A percentile compares a stretch with the other conserved stretches of the same genome.
phyloP scores from a whole-genome alignment of 164 flowering plant genomes.

The Paratinospora sagittata region DNA sequence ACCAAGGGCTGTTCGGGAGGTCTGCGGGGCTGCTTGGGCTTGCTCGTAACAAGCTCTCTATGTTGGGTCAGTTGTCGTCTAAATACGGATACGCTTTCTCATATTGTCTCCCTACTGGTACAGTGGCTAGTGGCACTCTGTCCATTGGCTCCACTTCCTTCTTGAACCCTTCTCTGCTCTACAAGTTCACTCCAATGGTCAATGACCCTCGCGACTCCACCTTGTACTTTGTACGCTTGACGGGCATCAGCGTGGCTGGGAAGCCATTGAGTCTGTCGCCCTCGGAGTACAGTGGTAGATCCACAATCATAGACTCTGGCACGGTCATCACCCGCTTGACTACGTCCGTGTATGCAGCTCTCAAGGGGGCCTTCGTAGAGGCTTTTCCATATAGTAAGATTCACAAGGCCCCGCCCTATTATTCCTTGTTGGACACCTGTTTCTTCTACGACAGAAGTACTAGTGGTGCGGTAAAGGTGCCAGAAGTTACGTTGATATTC shows the following conservation, averaged over 20 bases:
- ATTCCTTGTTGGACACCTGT: constrained; percentile 44
- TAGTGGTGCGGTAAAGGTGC: no score
- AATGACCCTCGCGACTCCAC: constrained; percentile 20
- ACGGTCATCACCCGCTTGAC: constrained; percentile 52
- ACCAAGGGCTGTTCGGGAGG: constrained; percentile 41
- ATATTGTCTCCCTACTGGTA: constrained; percentile 43
- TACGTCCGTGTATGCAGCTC: constrained; percentile 22
- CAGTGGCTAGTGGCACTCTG: constrained; percentile 23
- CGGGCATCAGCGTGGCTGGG: constrained; percentile 28
- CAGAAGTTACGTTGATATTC: constrained; percentile 28
- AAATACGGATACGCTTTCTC: constrained; percentile 39
- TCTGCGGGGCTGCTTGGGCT: constrained; percentile 46
- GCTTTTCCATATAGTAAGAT: constrained; percentile 11
- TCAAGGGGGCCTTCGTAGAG: constrained; percentile 23
- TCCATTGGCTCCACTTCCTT: constrained; percentile 23
- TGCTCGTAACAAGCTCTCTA: constrained; percentile 34
- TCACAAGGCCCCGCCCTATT: constrained; percentile 25
- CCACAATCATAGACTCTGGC: constrained; percentile 51
- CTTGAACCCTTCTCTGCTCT: no score
- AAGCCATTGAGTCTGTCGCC: constrained; percentile 16
- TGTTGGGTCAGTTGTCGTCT: constrained; percentile 27
- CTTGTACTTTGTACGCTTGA: constrained; percentile 31
- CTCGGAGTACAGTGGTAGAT: constrained; percentile 9
- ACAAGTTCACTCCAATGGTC: constrained; percentile 42
- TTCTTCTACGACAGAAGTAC: no score